Evolutionary conservation across 1,284 basidiomycete genomes (phyloP).

Genomic region (Phylloboletellus chloephorus): DNA sequence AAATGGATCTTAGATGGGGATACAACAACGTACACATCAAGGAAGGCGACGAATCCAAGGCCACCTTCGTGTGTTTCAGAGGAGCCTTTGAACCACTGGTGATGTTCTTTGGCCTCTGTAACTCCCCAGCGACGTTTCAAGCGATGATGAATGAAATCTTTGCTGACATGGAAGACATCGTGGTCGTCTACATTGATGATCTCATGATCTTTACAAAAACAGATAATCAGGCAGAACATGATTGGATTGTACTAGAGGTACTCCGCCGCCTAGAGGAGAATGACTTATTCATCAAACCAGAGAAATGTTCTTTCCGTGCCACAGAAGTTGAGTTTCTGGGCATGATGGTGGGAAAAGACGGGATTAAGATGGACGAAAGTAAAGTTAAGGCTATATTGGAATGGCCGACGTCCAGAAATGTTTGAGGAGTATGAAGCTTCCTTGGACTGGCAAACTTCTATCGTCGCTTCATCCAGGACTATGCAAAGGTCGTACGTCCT

Average conservation of each 20-base stretch:
- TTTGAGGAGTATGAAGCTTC: constrained; percentile 34
- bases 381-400: constrained; percentile 36
- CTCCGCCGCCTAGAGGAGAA: constrained; percentile 9
- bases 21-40: constrained; percentile 1
- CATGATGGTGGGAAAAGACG: constrained; percentile 28
- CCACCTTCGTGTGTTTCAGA: not conserved
- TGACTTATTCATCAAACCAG: constrained; percentile 31
- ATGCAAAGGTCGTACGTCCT: constrained; percentile 29
- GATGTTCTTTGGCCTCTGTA: constrained; percentile 33
- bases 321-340: constrained; percentile 37
- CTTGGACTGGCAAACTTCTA: constrained; percentile 39
- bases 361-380: constrained; percentile 33
- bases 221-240: constrained; percentile 3
- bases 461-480: constrained; percentile 37
- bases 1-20: not conserved
- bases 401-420: constrained; percentile 34
- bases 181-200: too few species aligned
- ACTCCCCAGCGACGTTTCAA: constrained; percentile 16
- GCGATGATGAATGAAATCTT: too few species aligned
- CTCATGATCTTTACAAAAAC: too few species aligned
- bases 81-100: constrained; percentile 32
- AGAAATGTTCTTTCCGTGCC: constrained; percentile 37
- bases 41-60: not conserved
- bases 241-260: constrained; percentile 14
- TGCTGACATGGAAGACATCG: too few species aligned